Evolutionary conservation across 2,329 filamentous ascomycete genomes (phyloP), one percentile per base, ranked within the genome.

Genomic region (Hypoxylon sp.): DNA sequence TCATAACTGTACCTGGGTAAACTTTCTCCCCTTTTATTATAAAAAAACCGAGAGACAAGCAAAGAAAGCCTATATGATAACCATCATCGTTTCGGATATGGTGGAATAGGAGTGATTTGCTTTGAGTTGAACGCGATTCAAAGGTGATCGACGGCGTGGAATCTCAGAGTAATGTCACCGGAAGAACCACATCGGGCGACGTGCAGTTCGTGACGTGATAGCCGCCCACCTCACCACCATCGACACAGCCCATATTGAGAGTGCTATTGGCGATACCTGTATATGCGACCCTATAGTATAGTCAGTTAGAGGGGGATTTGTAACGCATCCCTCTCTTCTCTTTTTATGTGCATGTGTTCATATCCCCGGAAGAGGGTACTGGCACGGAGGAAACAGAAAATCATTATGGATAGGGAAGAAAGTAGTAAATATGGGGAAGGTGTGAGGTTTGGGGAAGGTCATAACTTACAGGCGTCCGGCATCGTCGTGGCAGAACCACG

Each of bases 151-250:
- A 48, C 11, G 5, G 14, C 17, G n/a, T n/a, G 2, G 11, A 32
- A 23, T 11, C 30, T 65, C 11, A 74, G 4, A 75, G 65, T 11
- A 75, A 49, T 10, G 61, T 72, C 17, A 74, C 58, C 2, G 72
- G 68, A 5, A 75, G 56, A 17, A 14, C 6, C 14, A 67, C 62
- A 21, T 72, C 71, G 4, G 59, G 43, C 21, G 73, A 68, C 2
- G 73, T 74, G 45, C 74, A 75, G 43, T 75, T 75, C 58, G 70
- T 68, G 2, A 75, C 63, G 46, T 71, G 69, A 11, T 74, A 74
- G 6, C 68, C 73, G 2, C 68, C 70, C n/a, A 74, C 34, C 51
- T 74, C 72, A 30, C 73, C 72, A 43, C 72, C 69, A 36, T 74
- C 72, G 17, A 32, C 60, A 53, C 73, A 74, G 7, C 46, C 60